Conservation (phyloP, 768 basidiomycete genomes). For the Galerina marginata region DNA sequence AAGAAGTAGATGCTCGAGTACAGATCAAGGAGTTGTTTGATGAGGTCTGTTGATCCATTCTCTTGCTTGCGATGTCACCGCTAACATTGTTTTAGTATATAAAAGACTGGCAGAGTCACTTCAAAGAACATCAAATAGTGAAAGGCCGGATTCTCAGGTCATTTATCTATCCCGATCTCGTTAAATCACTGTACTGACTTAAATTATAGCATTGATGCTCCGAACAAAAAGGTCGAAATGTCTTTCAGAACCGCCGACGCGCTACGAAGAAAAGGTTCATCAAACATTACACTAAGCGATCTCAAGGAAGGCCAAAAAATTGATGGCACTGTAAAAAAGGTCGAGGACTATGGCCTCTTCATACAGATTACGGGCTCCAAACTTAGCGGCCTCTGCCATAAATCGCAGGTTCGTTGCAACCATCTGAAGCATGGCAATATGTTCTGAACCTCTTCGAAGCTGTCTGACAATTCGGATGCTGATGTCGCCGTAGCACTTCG, state of each 20-base stretch:
- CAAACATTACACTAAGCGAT: slow-evolving; percentile 52
- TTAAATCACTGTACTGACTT: background rate
- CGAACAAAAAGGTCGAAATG: slow-evolving; percentile 87
- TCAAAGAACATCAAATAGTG: slow-evolving; percentile 81
- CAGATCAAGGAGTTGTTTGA: slow-evolving; percentile 95
- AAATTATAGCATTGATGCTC: slow-evolving; percentile 63
- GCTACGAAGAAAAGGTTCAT: slow-evolving; percentile 39
- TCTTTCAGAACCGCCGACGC: slow-evolving; percentile 76
- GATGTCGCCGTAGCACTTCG: slow-evolving; percentile 79
- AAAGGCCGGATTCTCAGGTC: slow-evolving; percentile 85
- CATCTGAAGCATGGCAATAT: background rate
- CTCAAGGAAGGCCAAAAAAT: slow-evolving; percentile 83
- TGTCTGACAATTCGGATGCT: slow-evolving; percentile 86
- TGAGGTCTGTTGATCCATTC: slow-evolving; percentile 49
- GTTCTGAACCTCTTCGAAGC: slow-evolving; percentile 44
- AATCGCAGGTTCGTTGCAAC: slow-evolving; percentile 72
- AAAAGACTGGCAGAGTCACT: slow-evolving; percentile 93
- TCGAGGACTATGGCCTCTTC: slow-evolving; percentile 93
- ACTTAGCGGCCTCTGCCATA: slow-evolving; percentile 91
- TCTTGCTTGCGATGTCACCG: background rate
- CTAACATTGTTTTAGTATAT: slow-evolving; percentile 65
- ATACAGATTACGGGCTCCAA: slow-evolving; percentile 86
- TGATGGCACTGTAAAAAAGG: slow-evolving; percentile 74
- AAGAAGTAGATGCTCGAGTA: slow-evolving; percentile 86
- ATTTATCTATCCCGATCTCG: slow-evolving; percentile 11